Conservation (phyloP, 1,284 basidiomycete species). For the Waitea zeae region DNA sequence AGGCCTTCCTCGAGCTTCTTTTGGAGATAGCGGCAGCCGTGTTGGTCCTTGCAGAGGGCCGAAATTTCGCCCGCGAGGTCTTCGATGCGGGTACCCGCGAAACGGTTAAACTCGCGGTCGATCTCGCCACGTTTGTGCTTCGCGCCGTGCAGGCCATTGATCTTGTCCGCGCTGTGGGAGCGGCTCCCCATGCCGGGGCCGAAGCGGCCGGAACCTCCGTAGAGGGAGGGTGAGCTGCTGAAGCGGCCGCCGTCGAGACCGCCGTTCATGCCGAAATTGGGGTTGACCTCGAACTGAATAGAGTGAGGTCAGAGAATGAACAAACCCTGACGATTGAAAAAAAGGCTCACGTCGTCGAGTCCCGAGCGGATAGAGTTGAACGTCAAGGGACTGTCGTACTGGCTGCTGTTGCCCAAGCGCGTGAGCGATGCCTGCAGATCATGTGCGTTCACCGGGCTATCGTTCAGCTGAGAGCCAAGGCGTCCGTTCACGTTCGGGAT, state of each 20-base stretch:
- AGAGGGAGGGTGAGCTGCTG: slow-evolving; percentile 73
- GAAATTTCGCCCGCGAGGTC: slow-evolving; percentile 93
- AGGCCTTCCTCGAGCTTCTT: slow-evolving; percentile 98
- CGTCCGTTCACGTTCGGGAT: slow-evolving; percentile 39
- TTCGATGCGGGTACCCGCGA: slow-evolving; percentile 87
- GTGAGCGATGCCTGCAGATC: slow-evolving; percentile 59
- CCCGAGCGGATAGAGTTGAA: slow-evolving; percentile 33
- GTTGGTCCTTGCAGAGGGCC: slow-evolving; percentile 93
- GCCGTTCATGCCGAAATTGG: no score
- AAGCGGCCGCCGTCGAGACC: no score
- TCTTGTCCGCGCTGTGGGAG: slow-evolving; percentile 40
- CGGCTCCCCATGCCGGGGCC: slow-evolving; percentile 45
- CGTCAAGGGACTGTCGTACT: slow-evolving; percentile 32
- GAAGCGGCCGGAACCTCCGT: slow-evolving; percentile 61
- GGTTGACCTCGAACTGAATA: no score
- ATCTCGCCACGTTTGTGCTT: slow-evolving; percentile 90
- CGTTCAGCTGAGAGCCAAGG: slow-evolving; percentile 30
- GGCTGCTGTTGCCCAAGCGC: slow-evolving; percentile 22
- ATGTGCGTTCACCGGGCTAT: no score
- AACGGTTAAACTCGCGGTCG: slow-evolving; percentile 90
- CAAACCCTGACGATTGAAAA: no score
- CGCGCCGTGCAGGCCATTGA: slow-evolving; percentile 78
- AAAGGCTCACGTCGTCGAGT: slow-evolving; percentile 39
- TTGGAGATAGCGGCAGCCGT: slow-evolving; percentile 95
- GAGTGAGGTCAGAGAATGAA: no score